phyloP scores from a whole-genome alignment of 139 green algal genomes.

The Chlorella sp. region DNA sequence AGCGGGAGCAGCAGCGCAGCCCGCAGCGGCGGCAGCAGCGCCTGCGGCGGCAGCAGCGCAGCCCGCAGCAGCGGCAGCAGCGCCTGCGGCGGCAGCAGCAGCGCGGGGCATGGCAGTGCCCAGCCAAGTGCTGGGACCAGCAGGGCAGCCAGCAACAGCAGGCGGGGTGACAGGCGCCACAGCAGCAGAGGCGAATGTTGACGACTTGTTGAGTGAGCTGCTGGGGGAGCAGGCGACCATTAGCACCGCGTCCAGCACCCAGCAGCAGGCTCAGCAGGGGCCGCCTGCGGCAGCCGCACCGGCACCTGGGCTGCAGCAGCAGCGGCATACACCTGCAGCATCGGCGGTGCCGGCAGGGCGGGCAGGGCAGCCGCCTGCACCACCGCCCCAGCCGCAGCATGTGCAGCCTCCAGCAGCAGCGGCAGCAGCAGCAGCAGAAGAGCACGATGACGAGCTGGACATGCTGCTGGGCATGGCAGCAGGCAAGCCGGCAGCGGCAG shows the following conservation, averaged over 20 bases:
- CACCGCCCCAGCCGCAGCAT: not conserved
- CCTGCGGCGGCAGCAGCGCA: not conserved
- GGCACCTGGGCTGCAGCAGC: not conserved
- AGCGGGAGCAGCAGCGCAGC: not conserved
- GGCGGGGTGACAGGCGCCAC: not conserved
- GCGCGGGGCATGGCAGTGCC: not conserved
- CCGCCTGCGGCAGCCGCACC: not conserved
- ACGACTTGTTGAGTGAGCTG: slow-evolving; percentile 9
- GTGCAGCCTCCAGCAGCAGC: not conserved
- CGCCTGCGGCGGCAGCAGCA: not conserved
- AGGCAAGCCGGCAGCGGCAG: not conserved
- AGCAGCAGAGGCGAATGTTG: not conserved
- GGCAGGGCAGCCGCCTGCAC: not conserved
- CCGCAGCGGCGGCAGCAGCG: not conserved
- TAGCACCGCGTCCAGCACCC: too few relatives aligned
- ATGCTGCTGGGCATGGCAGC: slow-evolving; percentile 19
- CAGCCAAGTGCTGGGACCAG: not conserved
- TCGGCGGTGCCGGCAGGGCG: not conserved
- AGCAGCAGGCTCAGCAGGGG: not conserved
- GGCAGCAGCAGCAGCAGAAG: not conserved
- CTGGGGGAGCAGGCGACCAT: slow-evolving; percentile 2
- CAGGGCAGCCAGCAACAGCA: not conserved
- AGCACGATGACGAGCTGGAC: slow-evolving; percentile 33
- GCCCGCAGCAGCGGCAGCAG: not conserved
- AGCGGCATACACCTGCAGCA: not conserved